Evolutionary conservation across 768 basidiomycete genomes (phyloP), one percentile per base, ranked within the genome.

Genomic region (Cyathus striatus): DNA sequence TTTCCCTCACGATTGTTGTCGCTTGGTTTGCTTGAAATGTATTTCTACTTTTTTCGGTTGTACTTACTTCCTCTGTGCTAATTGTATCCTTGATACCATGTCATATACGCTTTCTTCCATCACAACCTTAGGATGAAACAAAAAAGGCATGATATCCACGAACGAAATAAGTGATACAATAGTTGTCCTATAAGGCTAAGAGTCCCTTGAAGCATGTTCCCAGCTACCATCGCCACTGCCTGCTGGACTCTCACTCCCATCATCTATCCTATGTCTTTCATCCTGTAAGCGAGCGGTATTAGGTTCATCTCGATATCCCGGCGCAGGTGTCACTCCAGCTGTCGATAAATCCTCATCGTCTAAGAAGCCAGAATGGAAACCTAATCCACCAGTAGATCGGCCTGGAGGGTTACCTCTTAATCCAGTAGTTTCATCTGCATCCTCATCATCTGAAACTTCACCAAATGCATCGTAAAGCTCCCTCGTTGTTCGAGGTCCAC

Each of bases 391-490:
- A 26, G 59, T 66, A 25, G 62, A 49, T n/a, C 56, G 57, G 22
- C 59, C 58, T 39, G 46, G 54, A 3, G 59, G 62, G 22, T 73
- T 20, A 13, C 35, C 35, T n/a, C 14, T 71, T 40, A 94, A 66
- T 23, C 75, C 76, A 0, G 83, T 82, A 49, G 74, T 73, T 57
- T 93, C 92, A 53, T 89, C 79, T 12, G 67, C 81, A 45, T 86
- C 83, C 16, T 82, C 82, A 23, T 89, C 86, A 47, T 90, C 92
- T 23, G 84, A 86, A 21, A 83, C 75, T 56, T 92, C 91, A 25
- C 91, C 92, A 64, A 98, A 98, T 14, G 95, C 94, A 62, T 98
- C 93, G 55, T 97, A 98, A 48, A 99, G 58, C 63, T 97, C 95
- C 65, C 86, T 86, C 39, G 92, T 87, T 16, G 65, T 64, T 39